These are phyloP conservation scores for Furcasterigmium sp. DNA, from an alignment of 2,329 filamentous ascomycete genomes.

Conservation along the genomic window DNA sequence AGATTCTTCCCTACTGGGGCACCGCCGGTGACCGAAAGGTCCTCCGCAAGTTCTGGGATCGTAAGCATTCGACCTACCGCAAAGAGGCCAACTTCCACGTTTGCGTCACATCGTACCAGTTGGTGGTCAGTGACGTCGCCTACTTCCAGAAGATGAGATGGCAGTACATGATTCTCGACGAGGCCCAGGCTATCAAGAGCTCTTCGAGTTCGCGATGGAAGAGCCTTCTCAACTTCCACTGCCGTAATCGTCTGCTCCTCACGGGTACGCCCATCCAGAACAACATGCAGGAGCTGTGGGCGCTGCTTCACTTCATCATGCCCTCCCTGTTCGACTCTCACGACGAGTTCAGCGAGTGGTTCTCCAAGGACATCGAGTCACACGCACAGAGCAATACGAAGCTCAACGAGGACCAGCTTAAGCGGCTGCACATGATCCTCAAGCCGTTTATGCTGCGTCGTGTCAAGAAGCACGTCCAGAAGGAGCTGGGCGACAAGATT, in stretches of 20 bases:
- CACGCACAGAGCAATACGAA: constrained; percentile 99
- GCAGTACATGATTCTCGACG: constrained; percentile 99
- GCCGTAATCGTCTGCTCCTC: constrained; percentile 85
- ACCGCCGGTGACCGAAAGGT: constrained; percentile 92
- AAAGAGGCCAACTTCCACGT: constrained; percentile 94
- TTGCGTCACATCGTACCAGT: constrained; percentile 91
- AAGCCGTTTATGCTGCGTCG: constrained; percentile 99
- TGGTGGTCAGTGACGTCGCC: constrained; percentile 90
- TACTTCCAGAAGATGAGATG: constrained; percentile 99
- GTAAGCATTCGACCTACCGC: constrained; percentile 93
- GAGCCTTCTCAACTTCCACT: constrained; percentile 87
- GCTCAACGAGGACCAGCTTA: constrained; percentile 95
- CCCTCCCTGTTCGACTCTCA: constrained; percentile 95
- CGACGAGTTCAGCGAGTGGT: constrained; percentile 91
- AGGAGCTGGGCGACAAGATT: constrained; percentile 98
- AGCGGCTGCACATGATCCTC: constrained; percentile 95
- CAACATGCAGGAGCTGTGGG: constrained; percentile 99
- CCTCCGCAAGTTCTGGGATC: constrained; percentile 97
- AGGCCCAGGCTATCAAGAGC: constrained; percentile 98
- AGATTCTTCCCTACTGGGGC: constrained; percentile 97
- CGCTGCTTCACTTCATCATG: constrained; percentile 98
- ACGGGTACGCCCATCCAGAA: constrained; percentile 99
- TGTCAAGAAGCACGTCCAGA: constrained; percentile 99
- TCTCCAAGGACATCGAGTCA: constrained; percentile 93
- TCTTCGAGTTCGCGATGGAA: constrained; percentile 97